Conservation (phyloP, 345 rosid genomes). For the Salix koriyanagi region DNA sequence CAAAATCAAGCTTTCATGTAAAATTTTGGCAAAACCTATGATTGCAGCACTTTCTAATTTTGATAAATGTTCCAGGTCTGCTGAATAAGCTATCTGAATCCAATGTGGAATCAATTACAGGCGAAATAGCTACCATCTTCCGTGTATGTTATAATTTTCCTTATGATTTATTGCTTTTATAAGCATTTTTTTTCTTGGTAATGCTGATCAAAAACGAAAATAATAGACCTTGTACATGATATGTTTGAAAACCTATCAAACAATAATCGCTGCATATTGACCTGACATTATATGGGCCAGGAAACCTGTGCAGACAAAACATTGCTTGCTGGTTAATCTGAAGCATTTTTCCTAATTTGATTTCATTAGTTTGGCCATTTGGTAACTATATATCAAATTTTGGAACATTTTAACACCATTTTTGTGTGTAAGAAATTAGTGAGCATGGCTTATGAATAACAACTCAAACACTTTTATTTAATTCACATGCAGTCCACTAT, state of each 20-base stretch:
- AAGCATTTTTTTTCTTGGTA: background rate
- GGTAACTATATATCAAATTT: background rate
- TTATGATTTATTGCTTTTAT: background rate
- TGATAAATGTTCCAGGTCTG: constrained; percentile 57
- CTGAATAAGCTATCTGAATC: constrained; percentile 80
- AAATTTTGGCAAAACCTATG: background rate
- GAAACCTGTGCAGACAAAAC: background rate
- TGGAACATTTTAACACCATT: background rate
- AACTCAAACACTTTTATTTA: constrained; percentile 16
- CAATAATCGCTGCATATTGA: background rate
- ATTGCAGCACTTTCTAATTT: constrained; percentile 15
- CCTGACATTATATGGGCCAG: background rate
- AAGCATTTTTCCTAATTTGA: too few species aligned
- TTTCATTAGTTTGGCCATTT: background rate
- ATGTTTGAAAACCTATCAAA: background rate
- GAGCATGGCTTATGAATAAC: background rate
- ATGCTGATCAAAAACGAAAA: background rate
- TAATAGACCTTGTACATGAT: background rate
- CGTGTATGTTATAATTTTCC: constrained; percentile 42
- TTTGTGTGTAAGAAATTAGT: background rate
- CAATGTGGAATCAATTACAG: constrained; percentile 78
- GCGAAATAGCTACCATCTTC: constrained; percentile 62
- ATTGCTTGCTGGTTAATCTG: background rate
- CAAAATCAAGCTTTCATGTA: constrained; percentile 18
- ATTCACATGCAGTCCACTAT: constrained; percentile 50